These are phyloP conservation scores for Globisporangium cylindrosporum DNA, from an alignment of 352 stramenopile species.

Conservation along the genomic window DNA sequence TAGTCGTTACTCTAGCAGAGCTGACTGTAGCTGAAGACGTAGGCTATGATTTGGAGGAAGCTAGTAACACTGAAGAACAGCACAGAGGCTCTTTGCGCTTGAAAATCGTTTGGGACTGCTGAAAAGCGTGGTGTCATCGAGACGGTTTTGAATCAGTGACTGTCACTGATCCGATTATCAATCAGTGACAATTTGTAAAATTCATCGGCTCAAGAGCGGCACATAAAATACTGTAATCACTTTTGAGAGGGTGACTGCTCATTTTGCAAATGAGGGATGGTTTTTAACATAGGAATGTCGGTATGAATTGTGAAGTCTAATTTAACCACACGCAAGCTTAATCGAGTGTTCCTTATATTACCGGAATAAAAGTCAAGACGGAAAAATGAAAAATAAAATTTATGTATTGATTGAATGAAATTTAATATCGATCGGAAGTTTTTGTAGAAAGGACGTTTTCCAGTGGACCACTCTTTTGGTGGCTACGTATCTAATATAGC, in stretches of 20 bases:
- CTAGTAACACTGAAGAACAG: background rate
- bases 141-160: background rate
- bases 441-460: too few species aligned
- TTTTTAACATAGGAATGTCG: background rate
- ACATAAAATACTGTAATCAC: background rate
- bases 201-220: background rate
- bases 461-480: too few species aligned
- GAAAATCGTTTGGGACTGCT: too few species aligned
- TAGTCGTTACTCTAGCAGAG: background rate
- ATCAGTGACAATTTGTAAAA: background rate
- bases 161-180: background rate
- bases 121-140: background rate
- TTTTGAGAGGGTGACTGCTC: background rate
- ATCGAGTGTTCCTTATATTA: too few species aligned
- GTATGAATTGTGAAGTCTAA: too few species aligned
- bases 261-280: background rate
- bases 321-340: too few species aligned
- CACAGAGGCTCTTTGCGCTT: too few species aligned
- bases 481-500: too few species aligned
- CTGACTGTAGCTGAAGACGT: background rate
- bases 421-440: too few species aligned
- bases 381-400: too few species aligned
- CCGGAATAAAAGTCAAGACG: too few species aligned
- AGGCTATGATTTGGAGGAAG: conserved; percentile 1
- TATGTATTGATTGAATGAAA: too few species aligned